Percentiles rank a stretch among this genome's conserved stretches.
phyloP scores from a whole-genome alignment of 768 basidiomycete genomes.

The Trametes coccinea region DNA sequence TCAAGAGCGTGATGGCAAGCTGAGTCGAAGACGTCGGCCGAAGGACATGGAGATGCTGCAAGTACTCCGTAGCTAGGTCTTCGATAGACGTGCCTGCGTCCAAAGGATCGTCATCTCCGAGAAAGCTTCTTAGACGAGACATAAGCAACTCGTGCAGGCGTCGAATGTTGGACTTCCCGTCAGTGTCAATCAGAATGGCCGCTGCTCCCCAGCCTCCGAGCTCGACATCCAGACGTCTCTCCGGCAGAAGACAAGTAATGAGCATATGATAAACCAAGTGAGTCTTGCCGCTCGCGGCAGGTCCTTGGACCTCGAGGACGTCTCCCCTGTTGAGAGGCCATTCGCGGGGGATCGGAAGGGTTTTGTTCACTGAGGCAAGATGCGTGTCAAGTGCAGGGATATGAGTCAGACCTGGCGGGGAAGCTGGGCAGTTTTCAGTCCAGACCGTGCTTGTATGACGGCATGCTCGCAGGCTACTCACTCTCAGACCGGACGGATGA shows the following conservation, averaged over 20 bases:
- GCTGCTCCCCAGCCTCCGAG: constrained; percentile 65
- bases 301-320: constrained; percentile 76
- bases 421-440: constrained; percentile 26
- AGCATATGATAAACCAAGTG: constrained; percentile 72
- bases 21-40: constrained; percentile 65
- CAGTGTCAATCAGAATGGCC: constrained; percentile 71
- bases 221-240: constrained; percentile 28
- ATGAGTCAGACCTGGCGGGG: constrained; percentile 32
- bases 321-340: constrained; percentile 53
- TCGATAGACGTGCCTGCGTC: constrained; percentile 20
- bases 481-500: constrained; percentile 41
- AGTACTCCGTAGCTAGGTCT: constrained; percentile 38
- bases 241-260: constrained; percentile 58
- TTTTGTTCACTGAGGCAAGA: constrained; percentile 17
- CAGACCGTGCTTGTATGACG: background rate
- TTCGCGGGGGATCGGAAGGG: constrained; percentile 20
- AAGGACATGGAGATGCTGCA: constrained; percentile 68
- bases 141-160: constrained; percentile 56
- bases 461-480: constrained; percentile 25
- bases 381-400: constrained; percentile 39
- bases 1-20: constrained; percentile 64
- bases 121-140: constrained; percentile 42
- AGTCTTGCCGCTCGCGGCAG: constrained; percentile 74
- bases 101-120: constrained; percentile 14
- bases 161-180: constrained; percentile 59